Base-by-base conservation (phyloP, 2,329 filamentous ascomycete species). In the Didymosphaeria variabile region DNA sequence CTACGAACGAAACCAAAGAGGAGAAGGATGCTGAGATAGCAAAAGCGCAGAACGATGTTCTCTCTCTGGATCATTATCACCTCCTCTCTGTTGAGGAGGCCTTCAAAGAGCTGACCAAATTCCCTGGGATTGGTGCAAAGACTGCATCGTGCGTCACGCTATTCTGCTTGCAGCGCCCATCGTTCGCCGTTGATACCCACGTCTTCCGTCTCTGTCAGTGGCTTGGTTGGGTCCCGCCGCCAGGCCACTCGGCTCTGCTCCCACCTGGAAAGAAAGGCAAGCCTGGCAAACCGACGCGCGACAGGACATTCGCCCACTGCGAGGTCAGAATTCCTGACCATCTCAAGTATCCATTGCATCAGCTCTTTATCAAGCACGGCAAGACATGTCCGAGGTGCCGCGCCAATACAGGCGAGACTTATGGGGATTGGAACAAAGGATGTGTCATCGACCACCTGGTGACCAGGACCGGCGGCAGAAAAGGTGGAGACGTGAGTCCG, bases 131-230 rank as follows among this genome's bases (percentile, higher is more conserved):
- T 47, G 88, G 88, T 0, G 84, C 85, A n/a, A 90, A 90, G 69
- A 90, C 87, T 0, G 88, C 88, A 3, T 86, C 86, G 2, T 90
- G 88, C 64, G 88, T 90, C 5, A 76, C 87, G 7, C 81, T 90
- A 1, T 90, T 90, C 77, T 90, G 87, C 68, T 81, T 90, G 7
- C 86, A 87, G 67, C 82, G 87, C 0, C 87, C 88, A 2, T 85
- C 82, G 57, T 90, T 90, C 65, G 88, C 88, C 0, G 88, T 90
- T 9, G 88, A 90, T 65, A 90, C 88, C 1, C 88, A 90, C 72
- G 87, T 90, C 61, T 89, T 89, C 69, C 84, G 88, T 1, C 82
- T 90, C 15, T 85, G 82, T 66, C 84, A 85, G 55, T 88, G 88
- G 82, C 81, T 90, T 0, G 83, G 84, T 26, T 90, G 88, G 87